Evolutionary conservation across 2,329 filamentous ascomycete genomes (phyloP).

Genomic region (Myriosclerotinia duriaeana): DNA sequence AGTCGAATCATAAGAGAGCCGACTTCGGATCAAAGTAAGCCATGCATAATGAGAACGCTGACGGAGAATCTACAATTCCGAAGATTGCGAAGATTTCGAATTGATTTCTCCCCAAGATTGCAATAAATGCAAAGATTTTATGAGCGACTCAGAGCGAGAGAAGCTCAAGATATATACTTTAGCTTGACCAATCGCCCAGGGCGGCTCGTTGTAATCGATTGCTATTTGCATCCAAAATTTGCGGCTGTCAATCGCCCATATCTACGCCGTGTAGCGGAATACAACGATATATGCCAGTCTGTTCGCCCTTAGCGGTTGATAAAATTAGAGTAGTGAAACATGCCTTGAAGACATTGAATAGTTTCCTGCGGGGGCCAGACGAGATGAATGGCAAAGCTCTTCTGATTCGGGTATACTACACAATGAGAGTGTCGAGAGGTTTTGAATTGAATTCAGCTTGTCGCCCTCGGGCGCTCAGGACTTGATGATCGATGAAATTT

Average conservation of each 20-base stretch:
- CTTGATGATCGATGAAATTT: neutral
- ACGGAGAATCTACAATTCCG: neutral
- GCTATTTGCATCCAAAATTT: neutral
- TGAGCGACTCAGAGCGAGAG: neutral
- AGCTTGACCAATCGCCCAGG: slow-evolving; percentile 1
- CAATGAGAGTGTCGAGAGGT: neutral
- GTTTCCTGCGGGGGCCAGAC: neutral
- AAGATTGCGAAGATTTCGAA: neutral
- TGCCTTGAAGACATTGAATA: neutral
- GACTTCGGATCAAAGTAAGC: slow-evolving; percentile 1
- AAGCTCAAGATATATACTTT: neutral
- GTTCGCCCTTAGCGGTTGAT: neutral
- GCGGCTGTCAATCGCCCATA: neutral
- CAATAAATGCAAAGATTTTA: neutral
- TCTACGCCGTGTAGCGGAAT: neutral
- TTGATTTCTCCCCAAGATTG: neutral
- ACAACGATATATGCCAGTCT: neutral
- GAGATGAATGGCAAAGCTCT: neutral
- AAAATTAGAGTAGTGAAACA: neutral
- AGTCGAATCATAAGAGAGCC: neutral
- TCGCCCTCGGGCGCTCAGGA: neutral
- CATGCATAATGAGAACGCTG: neutral
- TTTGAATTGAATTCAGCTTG: neutral
- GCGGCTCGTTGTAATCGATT: neutral
- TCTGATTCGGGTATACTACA: neutral